A percentile compares a stretch with the other conserved stretches of the same genome.
Evolutionary conservation across 306 rosid genomes (phyloP).

Genomic region (Rosa persica): DNA sequence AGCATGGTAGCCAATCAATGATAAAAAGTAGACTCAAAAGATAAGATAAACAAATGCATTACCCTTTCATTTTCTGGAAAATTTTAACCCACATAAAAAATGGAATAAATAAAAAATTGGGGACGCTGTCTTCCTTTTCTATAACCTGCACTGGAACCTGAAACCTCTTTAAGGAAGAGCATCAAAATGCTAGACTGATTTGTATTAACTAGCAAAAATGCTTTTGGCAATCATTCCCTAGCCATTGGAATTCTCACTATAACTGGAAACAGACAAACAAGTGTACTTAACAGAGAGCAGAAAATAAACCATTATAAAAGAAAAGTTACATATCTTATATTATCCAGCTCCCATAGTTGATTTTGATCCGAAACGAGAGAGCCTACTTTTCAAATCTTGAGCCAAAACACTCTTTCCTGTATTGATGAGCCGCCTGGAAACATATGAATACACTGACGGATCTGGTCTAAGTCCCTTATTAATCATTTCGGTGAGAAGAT

Average conservation of each 20-base stretch:
- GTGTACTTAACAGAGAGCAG: background rate
- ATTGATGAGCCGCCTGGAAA: constrained; percentile 40
- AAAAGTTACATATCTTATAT: background rate
- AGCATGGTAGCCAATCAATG: constrained; percentile 3
- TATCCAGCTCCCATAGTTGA: constrained; percentile 22
- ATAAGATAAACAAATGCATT: background rate
- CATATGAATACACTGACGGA: constrained; percentile 40
- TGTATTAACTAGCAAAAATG: background rate
- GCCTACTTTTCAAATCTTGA: constrained; percentile 44
- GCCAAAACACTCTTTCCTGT: constrained; percentile 43
- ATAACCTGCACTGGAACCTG: constrained; percentile 1
- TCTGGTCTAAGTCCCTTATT: constrained; percentile 64
- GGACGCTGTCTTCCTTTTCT: background rate
- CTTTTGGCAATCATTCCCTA: background rate
- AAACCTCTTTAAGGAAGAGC: background rate
- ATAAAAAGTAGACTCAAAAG: background rate
- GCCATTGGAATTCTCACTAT: background rate
- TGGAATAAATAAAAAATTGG: background rate
- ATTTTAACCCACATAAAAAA: background rate
- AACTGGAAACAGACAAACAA: constrained; percentile 5
- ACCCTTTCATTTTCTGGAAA: constrained; percentile 1
- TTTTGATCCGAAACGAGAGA: constrained; percentile 30
- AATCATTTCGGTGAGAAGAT: constrained; percentile 62
- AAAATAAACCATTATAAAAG: background rate
- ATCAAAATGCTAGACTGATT: background rate